Evolutionary conservation across 192 early-diverging fungal genomes (phyloP).

Genomic region (Spizellomyces sp.): DNA sequence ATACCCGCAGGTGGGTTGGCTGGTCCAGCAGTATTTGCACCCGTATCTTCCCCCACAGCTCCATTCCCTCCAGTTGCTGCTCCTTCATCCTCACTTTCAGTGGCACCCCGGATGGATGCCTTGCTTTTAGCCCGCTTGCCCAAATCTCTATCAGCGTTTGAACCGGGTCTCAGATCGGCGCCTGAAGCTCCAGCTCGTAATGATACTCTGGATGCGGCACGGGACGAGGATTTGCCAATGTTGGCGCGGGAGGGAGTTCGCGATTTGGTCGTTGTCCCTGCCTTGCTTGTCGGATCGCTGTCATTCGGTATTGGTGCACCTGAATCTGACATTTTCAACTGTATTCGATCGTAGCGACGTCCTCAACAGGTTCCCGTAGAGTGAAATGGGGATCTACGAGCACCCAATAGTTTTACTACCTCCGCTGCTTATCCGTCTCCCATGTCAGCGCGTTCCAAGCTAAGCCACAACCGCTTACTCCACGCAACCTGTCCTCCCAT

Average conservation of each 20-base stretch:
- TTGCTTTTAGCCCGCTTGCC: background rate
- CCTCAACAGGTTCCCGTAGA: no score
- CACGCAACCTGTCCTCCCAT: no score
- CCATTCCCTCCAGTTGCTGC: background rate
- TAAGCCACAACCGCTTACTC: no score
- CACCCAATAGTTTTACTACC: no score
- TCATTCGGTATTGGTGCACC: no score
- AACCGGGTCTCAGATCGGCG: background rate
- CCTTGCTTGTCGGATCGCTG: background rate
- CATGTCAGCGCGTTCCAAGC: no score
- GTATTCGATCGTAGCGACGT: no score
- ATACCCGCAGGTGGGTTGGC: slow-evolving; percentile 35
- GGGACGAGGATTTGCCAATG: slow-evolving; percentile 22
- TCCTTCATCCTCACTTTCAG: background rate
- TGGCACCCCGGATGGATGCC: background rate
- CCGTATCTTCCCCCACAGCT: background rate
- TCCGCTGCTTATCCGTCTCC: no score
- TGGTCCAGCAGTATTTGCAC: slow-evolving; percentile 12
- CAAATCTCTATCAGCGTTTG: background rate
- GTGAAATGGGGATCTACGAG: no score
- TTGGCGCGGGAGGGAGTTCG: slow-evolving; percentile 22
- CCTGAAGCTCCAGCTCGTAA: slow-evolving; percentile 6
- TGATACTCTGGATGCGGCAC: slow-evolving; percentile 19
- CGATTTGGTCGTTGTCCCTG: background rate
- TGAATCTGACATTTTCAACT: no score